These are phyloP conservation scores for Sporisorium iseilematis-ciliati DNA, from an alignment of 1,284 basidiomycete species.

Conservation along the genomic window DNA sequence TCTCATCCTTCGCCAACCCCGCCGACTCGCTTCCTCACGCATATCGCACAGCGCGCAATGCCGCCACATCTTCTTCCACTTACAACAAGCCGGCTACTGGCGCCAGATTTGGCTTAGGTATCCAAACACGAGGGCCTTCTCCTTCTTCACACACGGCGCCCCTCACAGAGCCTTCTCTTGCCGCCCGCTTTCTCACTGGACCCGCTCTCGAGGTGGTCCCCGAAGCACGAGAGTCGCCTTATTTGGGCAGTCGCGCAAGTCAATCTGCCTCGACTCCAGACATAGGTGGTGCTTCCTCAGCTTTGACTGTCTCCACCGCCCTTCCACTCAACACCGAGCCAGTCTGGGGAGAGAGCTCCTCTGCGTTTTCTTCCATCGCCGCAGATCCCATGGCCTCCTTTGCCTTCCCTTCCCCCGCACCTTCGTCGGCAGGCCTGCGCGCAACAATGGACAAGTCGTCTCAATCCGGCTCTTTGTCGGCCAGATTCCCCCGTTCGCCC, in stretches of 20 bases:
- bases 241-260: constrained; percentile 27
- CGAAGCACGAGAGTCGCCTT: constrained; percentile 40
- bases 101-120: constrained; percentile 34
- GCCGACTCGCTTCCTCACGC: constrained; percentile 7
- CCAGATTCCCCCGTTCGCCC: constrained; percentile 18
- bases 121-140: constrained; percentile 18
- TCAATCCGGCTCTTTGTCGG: constrained; percentile 10
- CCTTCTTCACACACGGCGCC: constrained; percentile 8
- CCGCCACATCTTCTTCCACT: neutral
- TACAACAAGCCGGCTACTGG: neutral
- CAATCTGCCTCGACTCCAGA: constrained; percentile 24
- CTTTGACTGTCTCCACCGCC: constrained; percentile 29
- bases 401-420: constrained; percentile 27
- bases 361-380: neutral
- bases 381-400: constrained; percentile 33
- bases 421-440: constrained; percentile 7
- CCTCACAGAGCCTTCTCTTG: constrained; percentile 3
- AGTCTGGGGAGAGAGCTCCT: constrained; percentile 40
- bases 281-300: constrained; percentile 2
- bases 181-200: constrained; percentile 20
- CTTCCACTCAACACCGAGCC: constrained; percentile 34
- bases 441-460: neutral
- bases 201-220: constrained; percentile 28
- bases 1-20: constrained; percentile 18
- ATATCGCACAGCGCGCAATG: constrained; percentile 1